Evolutionary conservation across 345 rosid genomes (phyloP).

Genomic region (Lagerstroemia speciosa): DNA sequence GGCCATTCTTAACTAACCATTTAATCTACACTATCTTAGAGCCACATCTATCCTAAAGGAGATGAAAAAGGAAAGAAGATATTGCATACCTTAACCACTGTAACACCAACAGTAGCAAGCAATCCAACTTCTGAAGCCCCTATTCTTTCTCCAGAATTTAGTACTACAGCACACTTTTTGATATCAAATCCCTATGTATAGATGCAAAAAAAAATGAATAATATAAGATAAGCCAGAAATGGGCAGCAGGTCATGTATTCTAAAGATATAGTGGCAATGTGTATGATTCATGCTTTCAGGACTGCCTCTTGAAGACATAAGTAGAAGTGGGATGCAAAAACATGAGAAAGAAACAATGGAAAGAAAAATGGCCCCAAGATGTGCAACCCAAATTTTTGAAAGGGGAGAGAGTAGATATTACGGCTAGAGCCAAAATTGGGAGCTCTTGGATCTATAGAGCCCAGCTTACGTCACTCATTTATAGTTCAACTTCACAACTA

Average conservation of each 20-base stretch:
- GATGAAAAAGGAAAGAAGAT: constrained; percentile 1
- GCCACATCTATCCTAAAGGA: background rate
- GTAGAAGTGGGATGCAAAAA: background rate
- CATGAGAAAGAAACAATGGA: background rate
- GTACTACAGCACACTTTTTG: constrained; percentile 51
- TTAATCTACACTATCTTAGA: background rate
- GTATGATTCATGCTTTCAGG: background rate
- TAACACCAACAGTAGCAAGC: constrained; percentile 78
- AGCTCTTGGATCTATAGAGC: background rate
- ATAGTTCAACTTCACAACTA: background rate
- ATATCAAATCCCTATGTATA: constrained; percentile 74
- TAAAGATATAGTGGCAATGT: background rate
- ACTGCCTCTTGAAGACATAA: background rate
- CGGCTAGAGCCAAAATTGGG: background rate
- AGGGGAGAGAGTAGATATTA: background rate
- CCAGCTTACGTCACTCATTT: background rate
- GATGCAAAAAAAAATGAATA: constrained; percentile 11
- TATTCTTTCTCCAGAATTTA: constrained; percentile 66
- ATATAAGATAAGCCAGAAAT: background rate
- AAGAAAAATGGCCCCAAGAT: background rate
- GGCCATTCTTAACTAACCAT: background rate
- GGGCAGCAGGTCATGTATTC: background rate
- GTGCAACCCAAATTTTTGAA: background rate
- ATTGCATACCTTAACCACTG: constrained; percentile 59
- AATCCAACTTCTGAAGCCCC: constrained; percentile 91